Base-by-base conservation (phyloP, 805 yeast species). In the Lachancea waltii region DNA sequence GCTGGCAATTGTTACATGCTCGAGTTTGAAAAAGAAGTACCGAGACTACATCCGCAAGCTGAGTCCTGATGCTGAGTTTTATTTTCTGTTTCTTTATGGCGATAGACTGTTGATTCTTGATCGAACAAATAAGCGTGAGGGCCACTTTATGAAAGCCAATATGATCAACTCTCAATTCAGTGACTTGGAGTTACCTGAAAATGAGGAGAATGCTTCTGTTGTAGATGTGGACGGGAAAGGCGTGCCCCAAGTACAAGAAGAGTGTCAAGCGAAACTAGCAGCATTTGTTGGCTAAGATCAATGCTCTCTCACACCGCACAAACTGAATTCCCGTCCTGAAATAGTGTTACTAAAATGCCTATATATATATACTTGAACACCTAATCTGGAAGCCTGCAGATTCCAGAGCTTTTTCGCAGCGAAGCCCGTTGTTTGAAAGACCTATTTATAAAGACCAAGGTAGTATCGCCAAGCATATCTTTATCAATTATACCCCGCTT, bases 71-170 rank as follows among this genome's bases (percentile, higher is more conserved):
- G 57, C 73, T 1, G 59, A 58, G 21, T 73, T 83, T 46, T 54
- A 73, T 28, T 80, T 82, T 58, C 67, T 87, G 22, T 81, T 89
- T 53, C 60, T 90, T 32, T 72, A 75, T 49, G 81, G 87, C 8
- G 65, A 77, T 7, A 72, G 67, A 48, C 80, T 78, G 7, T 81
- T 72, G 45, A 70, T 89, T 31, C 44, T 73, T 11, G 54, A 63
- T 23, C 70, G 97, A 36, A 82, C 87, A 38, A 63, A 63, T 5
- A 53, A 59, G n/a, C 69, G 98, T 48, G 58, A 73, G 48, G 75
- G 76, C 34, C 98, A 92, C 56, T 92, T 72, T 58, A 87, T 92
- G 95, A 89, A 89, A 56, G 71, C 80, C 4, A 73, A 76, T 43
- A 85, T 89, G 96, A 77, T 87, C 36, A 70, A 75, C 43, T 77